Base-by-base conservation (phyloP, 129 eudicot genomes). In the Saposhnikovia divaricata region DNA sequence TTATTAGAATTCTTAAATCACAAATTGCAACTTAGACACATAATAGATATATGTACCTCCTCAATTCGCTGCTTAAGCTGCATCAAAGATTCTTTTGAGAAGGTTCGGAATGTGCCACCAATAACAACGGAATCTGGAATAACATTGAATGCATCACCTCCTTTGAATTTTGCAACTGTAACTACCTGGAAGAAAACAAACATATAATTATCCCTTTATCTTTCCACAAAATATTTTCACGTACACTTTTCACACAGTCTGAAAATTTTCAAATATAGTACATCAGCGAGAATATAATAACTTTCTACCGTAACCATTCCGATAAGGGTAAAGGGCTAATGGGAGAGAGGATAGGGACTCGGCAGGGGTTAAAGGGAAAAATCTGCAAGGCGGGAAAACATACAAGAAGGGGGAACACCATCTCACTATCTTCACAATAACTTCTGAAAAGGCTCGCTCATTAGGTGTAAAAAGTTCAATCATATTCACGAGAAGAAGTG, bases 51-150 rank as follows among this genome's bases (percentile, higher is more conserved):
- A 31, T 66, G 23, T 85, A 93, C 96, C 96, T 93, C 96, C 61
- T 85, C 87, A 51, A 93, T 87, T 71, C 98, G 81, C 39, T 85
- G 86, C 65, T 44, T 87, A 45, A 93, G 89, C 72, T 84, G 88
- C 82, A 74, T 25, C 47, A 89, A 88, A 79, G 81, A 82, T 11
- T 81, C 86, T 78, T 82, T 87, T 43, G 93, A 81, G 78, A 87
- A 83, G n/a, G 96, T 92, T 34, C 96, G 83, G 77, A 93, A 90
- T 8, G 98, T 93, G 72, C 98, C 96, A 82, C 93, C 98, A 73
- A 92, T 86, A 25, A 89, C 84, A 63, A 89, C 96, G 1, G 93
- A 83, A 82, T 90, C 98, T 8, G 92, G 96, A 53, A 93, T 93
- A 21, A 92, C 93, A 72, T 90, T 93, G 74, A 89, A 90, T 11